phyloP scores from a whole-genome alignment of 2,329 filamentous ascomycete genomes.

The Colletotrichum filicis region DNA sequence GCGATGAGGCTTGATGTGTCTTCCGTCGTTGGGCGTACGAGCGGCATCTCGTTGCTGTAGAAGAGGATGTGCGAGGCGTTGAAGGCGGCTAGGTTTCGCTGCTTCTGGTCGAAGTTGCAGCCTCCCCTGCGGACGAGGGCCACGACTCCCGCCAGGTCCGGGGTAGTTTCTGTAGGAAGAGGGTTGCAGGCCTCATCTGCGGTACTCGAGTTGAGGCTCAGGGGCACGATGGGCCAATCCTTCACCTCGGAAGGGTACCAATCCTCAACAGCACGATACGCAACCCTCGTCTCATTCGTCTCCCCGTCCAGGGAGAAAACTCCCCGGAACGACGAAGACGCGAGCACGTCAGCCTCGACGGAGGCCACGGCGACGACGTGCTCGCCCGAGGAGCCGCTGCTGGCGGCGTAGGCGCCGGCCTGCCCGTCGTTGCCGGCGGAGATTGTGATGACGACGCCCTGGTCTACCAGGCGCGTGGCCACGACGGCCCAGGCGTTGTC shows the following conservation, averaged over 20 bases:
- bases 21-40: slow-evolving; percentile 21
- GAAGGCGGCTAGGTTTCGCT: slow-evolving; percentile 48
- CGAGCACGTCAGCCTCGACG: slow-evolving; percentile 42
- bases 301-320: not conserved
- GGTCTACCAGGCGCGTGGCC: slow-evolving; percentile 53
- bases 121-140: slow-evolving; percentile 54
- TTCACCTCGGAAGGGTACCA: slow-evolving; percentile 26
- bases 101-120: slow-evolving; percentile 49
- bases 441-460: slow-evolving; percentile 52
- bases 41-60: slow-evolving; percentile 46
- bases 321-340: slow-evolving; percentile 21
- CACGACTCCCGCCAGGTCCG: slow-evolving; percentile 52
- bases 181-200: slow-evolving; percentile 50
- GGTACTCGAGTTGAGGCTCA: slow-evolving; percentile 37
- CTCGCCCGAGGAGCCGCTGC: slow-evolving; percentile 51
- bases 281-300: slow-evolving; percentile 24
- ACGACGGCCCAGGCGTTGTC: slow-evolving; percentile 46
- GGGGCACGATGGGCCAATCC: slow-evolving; percentile 41
- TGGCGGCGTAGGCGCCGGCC: slow-evolving; percentile 52
- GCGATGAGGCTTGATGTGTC: slow-evolving; percentile 25
- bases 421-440: slow-evolving; percentile 58
- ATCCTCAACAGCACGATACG: slow-evolving; percentile 21
- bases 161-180: slow-evolving; percentile 46
- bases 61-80: slow-evolving; percentile 54
- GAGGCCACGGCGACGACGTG: slow-evolving; percentile 57